Conservation (phyloP, 352 stramenopile genomes). For the Globisporangium mamillatum region DNA sequence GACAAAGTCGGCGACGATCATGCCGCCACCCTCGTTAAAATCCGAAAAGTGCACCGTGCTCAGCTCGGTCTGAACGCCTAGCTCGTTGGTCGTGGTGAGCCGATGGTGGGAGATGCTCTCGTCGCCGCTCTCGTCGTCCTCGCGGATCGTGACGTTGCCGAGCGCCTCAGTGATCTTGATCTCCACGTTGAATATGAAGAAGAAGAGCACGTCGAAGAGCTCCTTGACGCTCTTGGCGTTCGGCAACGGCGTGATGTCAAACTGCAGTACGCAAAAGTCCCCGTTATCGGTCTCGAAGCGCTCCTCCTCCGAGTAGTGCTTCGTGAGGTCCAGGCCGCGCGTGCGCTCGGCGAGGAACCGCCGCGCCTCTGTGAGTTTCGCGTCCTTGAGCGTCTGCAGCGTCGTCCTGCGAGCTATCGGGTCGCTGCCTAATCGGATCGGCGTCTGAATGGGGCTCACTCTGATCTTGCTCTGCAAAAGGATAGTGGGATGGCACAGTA, state of each 20-base stretch:
- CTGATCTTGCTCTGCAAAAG: not conserved
- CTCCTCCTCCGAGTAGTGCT: conserved; percentile 20
- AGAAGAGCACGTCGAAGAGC: conserved; percentile 38
- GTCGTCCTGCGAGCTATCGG: not conserved
- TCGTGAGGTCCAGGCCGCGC: not conserved
- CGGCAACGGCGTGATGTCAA: conserved; percentile 40
- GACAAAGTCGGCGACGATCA: conserved; percentile 35
- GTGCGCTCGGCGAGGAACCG: conserved; percentile 5
- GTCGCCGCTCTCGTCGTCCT: conserved; percentile 46
- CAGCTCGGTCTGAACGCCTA: conserved; percentile 27
- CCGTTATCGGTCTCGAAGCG: conserved; percentile 32
- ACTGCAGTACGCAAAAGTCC: conserved; percentile 31
- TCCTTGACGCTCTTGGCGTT: conserved; percentile 25
- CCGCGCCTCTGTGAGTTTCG: conserved; percentile 1
- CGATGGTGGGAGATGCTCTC: conserved; percentile 36
- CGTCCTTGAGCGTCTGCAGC: conserved; percentile 3
- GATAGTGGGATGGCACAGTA: not conserved
- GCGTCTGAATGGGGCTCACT: conserved; percentile 34
- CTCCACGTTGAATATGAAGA: conserved; percentile 42
- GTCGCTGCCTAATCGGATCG: conserved; percentile 17
- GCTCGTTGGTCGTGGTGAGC: conserved; percentile 28
- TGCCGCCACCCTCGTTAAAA: conserved; percentile 25
- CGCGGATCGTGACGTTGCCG: conserved; percentile 44
- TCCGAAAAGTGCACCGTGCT: conserved; percentile 34
- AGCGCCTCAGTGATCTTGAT: conserved; percentile 49